Evolutionary conservation across 148 eudicot species (phyloP), one percentile per base, ranked within the genome.

Genomic region (Polygonum maritimum): DNA sequence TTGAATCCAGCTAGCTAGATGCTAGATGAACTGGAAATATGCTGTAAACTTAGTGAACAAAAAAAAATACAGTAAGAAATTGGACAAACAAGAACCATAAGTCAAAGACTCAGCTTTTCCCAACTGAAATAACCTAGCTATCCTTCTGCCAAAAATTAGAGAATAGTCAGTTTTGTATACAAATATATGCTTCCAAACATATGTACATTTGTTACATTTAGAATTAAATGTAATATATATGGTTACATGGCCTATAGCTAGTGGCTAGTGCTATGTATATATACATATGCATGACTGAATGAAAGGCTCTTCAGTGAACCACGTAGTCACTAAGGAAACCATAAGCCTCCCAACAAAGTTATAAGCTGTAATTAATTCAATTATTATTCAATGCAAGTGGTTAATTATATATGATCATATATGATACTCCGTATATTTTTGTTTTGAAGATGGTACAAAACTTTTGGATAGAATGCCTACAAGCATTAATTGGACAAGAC

Each of bases 241-340:
- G 31, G 31, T 26, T 26, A 31, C 70, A 58, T 63, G 35, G 12
- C 40, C 70, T 63, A 63, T 35, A 63, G 33, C 35, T 63, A 63
- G 70, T 26, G 31, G 33, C 35, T 63, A 63, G 70, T 26, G 31
- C 31, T 26, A 26, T 26, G 31, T 26, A 31, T 26, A 63, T n/a
- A n/a, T n/a, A n/a, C n/a, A n/a, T n/a, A n/a, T n/a, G n/a, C n/a
- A n/a, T 63, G 70, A 63, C 40, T 63, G 70, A 14, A 63, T 33
- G 35, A 63, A 31, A 14, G 16, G 39, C 16, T 58, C 33, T 51
- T 58, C 65, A 21, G 65, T 58, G 65, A 58, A 26, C 16, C 69
- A 62, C 69, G 69, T 62, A 62, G 69, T 11, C 39, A 62, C 69
- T 62, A 18, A 63, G 70, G 39, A 35, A 63, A 35, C 70, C 70